Base-by-base conservation (phyloP, 2,329 filamentous ascomycete genomes). In the Calonectria pteridis region DNA sequence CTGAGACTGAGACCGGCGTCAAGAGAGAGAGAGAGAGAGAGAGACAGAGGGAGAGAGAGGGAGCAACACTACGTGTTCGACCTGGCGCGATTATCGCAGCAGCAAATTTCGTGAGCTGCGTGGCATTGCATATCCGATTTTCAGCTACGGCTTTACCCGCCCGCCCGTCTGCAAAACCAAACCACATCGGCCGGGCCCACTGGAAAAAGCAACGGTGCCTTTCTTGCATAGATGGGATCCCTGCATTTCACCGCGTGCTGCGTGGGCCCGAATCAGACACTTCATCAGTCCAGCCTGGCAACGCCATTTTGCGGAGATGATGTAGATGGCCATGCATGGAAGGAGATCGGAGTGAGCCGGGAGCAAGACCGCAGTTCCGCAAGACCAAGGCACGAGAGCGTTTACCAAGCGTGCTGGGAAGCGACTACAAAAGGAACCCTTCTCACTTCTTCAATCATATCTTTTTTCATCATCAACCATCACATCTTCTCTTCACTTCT, bases 101-200 rank as follows among this genome's bases (percentile, higher is more conserved):
- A 55, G 23, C 23, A 62, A 40, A 62, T 40, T 23, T 62, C 55
- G 23, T 37, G 33, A 28, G 35, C 37, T 62, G 55, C 55, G 55
- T 62, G 55, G 55, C 55, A 40, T 18, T 62, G 55, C 55, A 62
- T 62, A 29, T 40, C 55, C 35, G 55, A 62, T 62, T 40, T 33
- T 62, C 55, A 62, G 55, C 55, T 62, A 40, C 55, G 55, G 55
- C 55, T 62, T 62, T 62, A 62, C 55, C 55, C 55, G 55, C 55
- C 53, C 13, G 35, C 55, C n/a, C n/a, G n/a, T n/a, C n/a, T n/a
- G n/a, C n/a, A n/a, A n/a, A n/a, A n/a, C n/a, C 55, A 40, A 62
- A 62, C 33, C 35, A n/a, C 20, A 40, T 40, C 55, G 23, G 35
- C 10, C n/a, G 16, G 33, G 55, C 55, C 55, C 55, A 62, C 55